phyloP scores from a whole-genome alignment of 129 eudicot species.

The Artemisia tridentata region DNA sequence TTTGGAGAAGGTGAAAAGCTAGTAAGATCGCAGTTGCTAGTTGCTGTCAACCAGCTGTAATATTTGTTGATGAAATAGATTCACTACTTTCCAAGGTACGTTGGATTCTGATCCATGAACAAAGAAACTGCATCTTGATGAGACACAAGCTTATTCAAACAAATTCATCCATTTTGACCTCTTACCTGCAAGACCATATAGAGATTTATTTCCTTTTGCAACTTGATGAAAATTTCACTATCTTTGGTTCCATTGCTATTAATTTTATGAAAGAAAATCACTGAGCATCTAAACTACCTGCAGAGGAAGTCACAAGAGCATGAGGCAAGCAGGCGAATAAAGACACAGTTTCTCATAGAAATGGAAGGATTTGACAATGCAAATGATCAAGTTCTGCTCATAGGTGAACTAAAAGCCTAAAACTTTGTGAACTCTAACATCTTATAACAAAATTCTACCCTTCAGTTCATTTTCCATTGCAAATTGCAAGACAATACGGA shows the following conservation, averaged over 20 bases:
- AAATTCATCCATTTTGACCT: too few relatives aligned
- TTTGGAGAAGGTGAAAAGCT: conserved; percentile 98
- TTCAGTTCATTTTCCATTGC: too few relatives aligned
- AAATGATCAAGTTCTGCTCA: conserved; percentile 76
- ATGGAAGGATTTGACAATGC: conserved; percentile 97
- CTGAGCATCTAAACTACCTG: background rate
- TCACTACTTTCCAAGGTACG: conserved; percentile 88
- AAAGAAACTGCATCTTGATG: background rate
- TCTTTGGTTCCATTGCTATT: too few relatives aligned
- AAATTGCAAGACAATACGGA: too few relatives aligned
- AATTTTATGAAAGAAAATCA: too few relatives aligned
- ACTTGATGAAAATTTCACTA: too few relatives aligned
- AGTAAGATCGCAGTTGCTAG: conserved; percentile 94
- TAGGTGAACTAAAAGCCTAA: conserved; percentile 47
- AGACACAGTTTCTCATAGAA: conserved; percentile 93
- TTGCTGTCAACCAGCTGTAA: conserved; percentile 97
- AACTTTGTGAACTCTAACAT: background rate
- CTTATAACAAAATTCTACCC: too few relatives aligned
- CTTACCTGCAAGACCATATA: too few relatives aligned
- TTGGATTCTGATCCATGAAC: too few relatives aligned
- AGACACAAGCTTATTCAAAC: too few relatives aligned
- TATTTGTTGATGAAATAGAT: conserved; percentile 96
- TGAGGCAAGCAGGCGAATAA: conserved; percentile 83
- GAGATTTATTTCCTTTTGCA: too few relatives aligned
- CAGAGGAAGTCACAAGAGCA: conserved; percentile 99